Percentiles rank a stretch among this genome's conserved stretches.
phyloP scores from a whole-genome alignment of 176 grass and related monocot genomes.

The Musa beccarii region DNA sequence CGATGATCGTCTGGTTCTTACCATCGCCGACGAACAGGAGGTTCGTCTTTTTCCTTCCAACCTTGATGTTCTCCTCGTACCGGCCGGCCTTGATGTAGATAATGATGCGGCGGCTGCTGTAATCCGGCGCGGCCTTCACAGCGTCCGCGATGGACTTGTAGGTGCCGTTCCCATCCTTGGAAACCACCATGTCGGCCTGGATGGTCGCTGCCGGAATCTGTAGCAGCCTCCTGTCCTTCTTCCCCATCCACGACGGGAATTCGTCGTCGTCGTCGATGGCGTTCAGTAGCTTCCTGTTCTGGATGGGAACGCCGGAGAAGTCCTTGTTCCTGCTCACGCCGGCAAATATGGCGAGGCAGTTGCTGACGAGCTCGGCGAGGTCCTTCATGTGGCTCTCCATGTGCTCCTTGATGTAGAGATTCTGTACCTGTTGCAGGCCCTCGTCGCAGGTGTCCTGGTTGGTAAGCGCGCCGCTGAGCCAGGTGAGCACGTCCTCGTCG shows the following conservation, averaged over 20 bases:
- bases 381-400: conserved; percentile 1
- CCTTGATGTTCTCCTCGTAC: conserved; percentile 49
- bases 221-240: conserved; percentile 9
- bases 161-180: conserved; percentile 39
- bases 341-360: conserved; percentile 19
- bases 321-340: conserved; percentile 15
- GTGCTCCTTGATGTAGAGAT: not conserved
- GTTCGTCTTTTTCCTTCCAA: conserved; percentile 43
- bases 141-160: conserved; percentile 35
- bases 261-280: not conserved
- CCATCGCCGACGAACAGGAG: conserved; percentile 52
- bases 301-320: conserved; percentile 15
- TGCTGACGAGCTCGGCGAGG: conserved; percentile 11
- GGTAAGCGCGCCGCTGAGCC: conserved; percentile 17
- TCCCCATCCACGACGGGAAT: conserved; percentile 13
- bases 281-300: conserved; percentile 12
- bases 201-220: conserved; percentile 1
- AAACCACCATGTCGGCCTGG: conserved; percentile 24
- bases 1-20: conserved; percentile 23
- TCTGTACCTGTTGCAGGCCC: not conserved
- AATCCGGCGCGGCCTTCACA: conserved; percentile 30
- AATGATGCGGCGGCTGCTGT: conserved; percentile 31
- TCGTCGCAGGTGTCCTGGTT: conserved; percentile 20
- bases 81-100: conserved; percentile 47
- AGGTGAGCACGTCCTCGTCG: conserved; percentile 15